These are phyloP conservation scores for Zostera marina DNA, from an alignment of 116 monocot genomes.

Conservation along the genomic window DNA sequence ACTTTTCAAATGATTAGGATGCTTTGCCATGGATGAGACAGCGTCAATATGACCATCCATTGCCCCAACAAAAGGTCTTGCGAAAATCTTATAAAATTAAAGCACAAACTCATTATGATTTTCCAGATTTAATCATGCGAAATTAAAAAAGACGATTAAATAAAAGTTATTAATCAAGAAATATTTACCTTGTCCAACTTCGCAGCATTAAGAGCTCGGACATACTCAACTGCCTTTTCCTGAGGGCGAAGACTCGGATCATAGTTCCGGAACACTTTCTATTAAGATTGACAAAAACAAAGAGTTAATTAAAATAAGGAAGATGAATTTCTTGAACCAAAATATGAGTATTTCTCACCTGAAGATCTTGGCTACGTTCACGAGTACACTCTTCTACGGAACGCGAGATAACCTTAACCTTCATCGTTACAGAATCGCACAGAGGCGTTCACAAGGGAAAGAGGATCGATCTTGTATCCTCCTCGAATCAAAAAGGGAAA, in stretches of 20 bases:
- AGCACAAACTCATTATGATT: background rate
- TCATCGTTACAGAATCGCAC: conserved; percentile 24
- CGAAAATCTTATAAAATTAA: conserved; percentile 52
- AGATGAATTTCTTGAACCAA: background rate
- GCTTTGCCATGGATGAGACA: conserved; percentile 89
- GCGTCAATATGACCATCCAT: conserved; percentile 92
- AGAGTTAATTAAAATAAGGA: background rate
- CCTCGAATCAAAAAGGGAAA: too few species aligned
- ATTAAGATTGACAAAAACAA: conserved; percentile 4
- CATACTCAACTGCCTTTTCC: conserved; percentile 82
- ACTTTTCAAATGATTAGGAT: conserved; percentile 83
- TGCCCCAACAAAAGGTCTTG: conserved; percentile 88
- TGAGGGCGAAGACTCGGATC: conserved; percentile 67
- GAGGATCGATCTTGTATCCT: too few species aligned
- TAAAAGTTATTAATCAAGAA: background rate
- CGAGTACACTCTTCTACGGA: conserved; percentile 84
- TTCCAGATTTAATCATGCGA: background rate
- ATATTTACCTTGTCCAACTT: conserved; percentile 70
- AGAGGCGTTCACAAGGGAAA: too few species aligned
- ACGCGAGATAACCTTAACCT: conserved; percentile 86
- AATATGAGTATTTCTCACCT: conserved; percentile 12
- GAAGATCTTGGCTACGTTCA: conserved; percentile 68
- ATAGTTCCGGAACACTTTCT: conserved; percentile 92
- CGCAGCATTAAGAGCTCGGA: conserved; percentile 74
- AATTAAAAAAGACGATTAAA: background rate